Percentiles rank a stretch among this genome's conserved stretches.
Evolutionary conservation across 2,329 filamentous ascomycete species (phyloP).

Genomic region (Tolypocladium tropicale): DNA sequence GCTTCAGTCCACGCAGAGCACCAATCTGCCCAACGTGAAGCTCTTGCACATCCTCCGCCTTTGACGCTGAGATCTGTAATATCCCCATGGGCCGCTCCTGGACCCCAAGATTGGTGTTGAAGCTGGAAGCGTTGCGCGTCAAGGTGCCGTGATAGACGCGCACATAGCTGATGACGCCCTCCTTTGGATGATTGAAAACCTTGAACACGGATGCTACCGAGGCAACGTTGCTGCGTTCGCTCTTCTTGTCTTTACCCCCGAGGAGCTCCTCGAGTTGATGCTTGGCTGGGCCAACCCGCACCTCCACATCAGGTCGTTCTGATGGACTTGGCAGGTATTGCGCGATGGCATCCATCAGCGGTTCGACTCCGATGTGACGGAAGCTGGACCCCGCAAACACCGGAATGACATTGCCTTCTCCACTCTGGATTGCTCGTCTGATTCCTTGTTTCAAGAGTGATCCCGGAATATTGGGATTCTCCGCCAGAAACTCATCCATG

Average conservation of each 20-base stretch:
- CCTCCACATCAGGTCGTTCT: constrained; percentile 69
- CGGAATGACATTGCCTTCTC: constrained; percentile 66
- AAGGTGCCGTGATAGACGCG: constrained; percentile 82
- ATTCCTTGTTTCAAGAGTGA: constrained; percentile 62
- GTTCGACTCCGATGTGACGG: constrained; percentile 87
- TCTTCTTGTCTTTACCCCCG: constrained; percentile 24
- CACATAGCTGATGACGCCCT: constrained; percentile 84
- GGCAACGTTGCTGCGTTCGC: constrained; percentile 24
- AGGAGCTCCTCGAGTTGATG: constrained; percentile 27
- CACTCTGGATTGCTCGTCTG: constrained; percentile 57
- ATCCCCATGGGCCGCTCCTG: constrained; percentile 73
- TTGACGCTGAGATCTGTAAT: constrained; percentile 80
- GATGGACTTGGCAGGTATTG: constrained; percentile 77
- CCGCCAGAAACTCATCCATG: constrained; percentile 73
- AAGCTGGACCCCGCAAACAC: constrained; percentile 90
- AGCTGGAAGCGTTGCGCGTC: constrained; percentile 62
- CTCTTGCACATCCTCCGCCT: constrained; percentile 72
- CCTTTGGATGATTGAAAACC: constrained; percentile 77
- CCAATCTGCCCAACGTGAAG: constrained; percentile 86
- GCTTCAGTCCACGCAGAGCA: constrained; percentile 81
- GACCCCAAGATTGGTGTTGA: constrained; percentile 76
- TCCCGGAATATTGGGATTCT: constrained; percentile 62
- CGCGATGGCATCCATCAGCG: constrained; percentile 77
- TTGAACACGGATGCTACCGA: constrained; percentile 74
- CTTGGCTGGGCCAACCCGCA: constrained; percentile 54